Conservation (phyloP, 192 early-diverging fungal species). For the Backusella psychrophila region DNA sequence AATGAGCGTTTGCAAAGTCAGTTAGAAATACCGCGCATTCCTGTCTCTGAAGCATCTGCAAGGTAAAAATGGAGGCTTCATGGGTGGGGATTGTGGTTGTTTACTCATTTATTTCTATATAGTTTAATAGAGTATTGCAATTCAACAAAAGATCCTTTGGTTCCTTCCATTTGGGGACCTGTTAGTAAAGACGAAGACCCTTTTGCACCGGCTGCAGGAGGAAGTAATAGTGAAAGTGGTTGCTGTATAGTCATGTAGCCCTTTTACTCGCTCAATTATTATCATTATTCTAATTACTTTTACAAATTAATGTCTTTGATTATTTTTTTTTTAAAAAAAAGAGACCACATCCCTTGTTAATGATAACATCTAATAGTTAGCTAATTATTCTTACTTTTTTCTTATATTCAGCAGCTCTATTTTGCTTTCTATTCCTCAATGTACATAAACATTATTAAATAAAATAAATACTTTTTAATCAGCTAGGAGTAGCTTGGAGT, state of each 20-base stretch:
- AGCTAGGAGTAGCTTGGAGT: not conserved
- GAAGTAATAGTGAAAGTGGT: slow-evolving; percentile 17
- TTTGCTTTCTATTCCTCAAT: not conserved
- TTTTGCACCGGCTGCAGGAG: slow-evolving; percentile 30
- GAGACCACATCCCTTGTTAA: not conserved
- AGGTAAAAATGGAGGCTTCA: not conserved
- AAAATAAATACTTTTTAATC: not conserved
- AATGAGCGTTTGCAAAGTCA: slow-evolving; percentile 62
- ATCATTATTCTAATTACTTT: not conserved
- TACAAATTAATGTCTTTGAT: not conserved
- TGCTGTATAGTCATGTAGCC: slow-evolving; percentile 34
- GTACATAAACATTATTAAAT: not conserved
- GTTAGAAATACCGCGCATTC: slow-evolving; percentile 62
- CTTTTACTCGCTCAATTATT: not conserved
- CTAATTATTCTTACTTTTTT: not conserved
- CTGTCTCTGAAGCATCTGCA: slow-evolving; percentile 59
- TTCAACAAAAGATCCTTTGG: slow-evolving; percentile 34
- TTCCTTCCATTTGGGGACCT: slow-evolving; percentile 45
- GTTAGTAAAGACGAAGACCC: slow-evolving; percentile 41
- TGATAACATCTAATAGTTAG: not conserved
- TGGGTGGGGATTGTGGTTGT: not conserved
- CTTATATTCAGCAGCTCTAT: not conserved
- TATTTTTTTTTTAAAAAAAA: not conserved
- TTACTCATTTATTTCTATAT: not conserved
- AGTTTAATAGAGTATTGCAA: slow-evolving; percentile 42